Evolutionary conservation across 2,329 filamentous ascomycete species (phyloP).

Genomic region (Ophiostoma fasciatum): DNA sequence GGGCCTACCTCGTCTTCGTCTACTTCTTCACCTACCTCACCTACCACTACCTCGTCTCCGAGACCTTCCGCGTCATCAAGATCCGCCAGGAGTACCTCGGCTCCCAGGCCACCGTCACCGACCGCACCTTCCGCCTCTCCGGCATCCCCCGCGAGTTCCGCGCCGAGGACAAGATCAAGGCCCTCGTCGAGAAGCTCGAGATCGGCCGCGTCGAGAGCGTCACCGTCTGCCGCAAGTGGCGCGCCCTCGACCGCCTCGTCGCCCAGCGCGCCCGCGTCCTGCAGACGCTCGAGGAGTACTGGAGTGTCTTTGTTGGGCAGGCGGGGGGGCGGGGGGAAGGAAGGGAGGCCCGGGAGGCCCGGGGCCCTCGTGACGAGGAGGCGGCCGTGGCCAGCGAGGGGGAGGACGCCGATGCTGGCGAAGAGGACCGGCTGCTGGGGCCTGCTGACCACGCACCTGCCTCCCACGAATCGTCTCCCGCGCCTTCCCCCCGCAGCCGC

Average conservation of each 20-base stretch:
- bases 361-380: not conserved
- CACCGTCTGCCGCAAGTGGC: slow-evolving; percentile 77
- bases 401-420: slow-evolving; percentile 29
- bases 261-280: slow-evolving; percentile 49
- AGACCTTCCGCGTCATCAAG: slow-evolving; percentile 75
- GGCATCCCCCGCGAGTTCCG: slow-evolving; percentile 70
- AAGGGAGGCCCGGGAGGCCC: not conserved
- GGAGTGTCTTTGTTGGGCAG: slow-evolving; percentile 60
- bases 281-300: slow-evolving; percentile 65
- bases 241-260: slow-evolving; percentile 61
- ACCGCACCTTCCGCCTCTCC: slow-evolving; percentile 81
- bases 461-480: no score
- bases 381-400: not conserved
- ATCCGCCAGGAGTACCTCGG: slow-evolving; percentile 84
- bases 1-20: slow-evolving; percentile 89
- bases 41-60: slow-evolving; percentile 65
- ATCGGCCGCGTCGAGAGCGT: slow-evolving; percentile 86
- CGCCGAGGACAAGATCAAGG: slow-evolving; percentile 69
- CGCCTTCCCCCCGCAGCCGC: slow-evolving; percentile 28
- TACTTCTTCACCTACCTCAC: slow-evolving; percentile 80
- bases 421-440: slow-evolving; percentile 43
- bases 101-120: slow-evolving; percentile 86
- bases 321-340: slow-evolving; percentile 11
- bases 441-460: slow-evolving; percentile 22
- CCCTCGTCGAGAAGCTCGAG: slow-evolving; percentile 72